Conservation (phyloP, 306 rosid genomes). For the Ammopiptanthus mongolicus region DNA sequence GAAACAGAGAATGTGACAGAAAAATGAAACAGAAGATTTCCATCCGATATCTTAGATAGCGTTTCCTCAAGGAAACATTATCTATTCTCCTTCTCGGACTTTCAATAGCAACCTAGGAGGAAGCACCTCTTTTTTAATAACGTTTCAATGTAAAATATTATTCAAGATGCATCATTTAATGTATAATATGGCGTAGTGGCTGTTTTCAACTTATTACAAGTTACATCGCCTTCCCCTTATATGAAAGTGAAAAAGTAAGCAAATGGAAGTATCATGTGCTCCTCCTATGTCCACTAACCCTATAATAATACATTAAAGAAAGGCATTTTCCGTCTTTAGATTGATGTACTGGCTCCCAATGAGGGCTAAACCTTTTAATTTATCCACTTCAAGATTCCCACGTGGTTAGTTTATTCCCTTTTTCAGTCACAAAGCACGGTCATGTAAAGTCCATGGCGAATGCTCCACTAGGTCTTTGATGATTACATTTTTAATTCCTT, state of each 20-base stretch:
- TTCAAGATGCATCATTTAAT: too few relatives aligned
- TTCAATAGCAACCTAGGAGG: too few relatives aligned
- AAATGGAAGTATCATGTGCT: background rate
- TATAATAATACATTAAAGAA: conserved; percentile 8
- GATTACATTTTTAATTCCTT: conserved; percentile 34
- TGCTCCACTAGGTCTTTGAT: conserved; percentile 38
- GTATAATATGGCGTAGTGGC: too few relatives aligned
- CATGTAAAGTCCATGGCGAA: background rate
- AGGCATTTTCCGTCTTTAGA: conserved; percentile 40
- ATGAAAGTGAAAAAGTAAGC: conserved; percentile 17
- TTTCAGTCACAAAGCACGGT: conserved; percentile 20
- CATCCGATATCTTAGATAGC: too few relatives aligned
- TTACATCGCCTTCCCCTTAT: background rate
- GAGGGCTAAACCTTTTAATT: conserved; percentile 1
- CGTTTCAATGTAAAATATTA: too few relatives aligned
- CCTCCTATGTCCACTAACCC: background rate
- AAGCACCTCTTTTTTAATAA: too few relatives aligned
- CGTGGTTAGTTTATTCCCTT: conserved; percentile 8
- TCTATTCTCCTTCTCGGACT: too few relatives aligned
- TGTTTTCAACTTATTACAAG: background rate
- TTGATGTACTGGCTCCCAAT: conserved; percentile 26
- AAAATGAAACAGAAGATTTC: too few relatives aligned
- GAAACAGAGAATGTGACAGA: too few relatives aligned
- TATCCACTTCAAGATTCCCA: conserved; percentile 30
- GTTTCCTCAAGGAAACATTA: too few relatives aligned